Conservation (phyloP, 164 flowering plant genomes). For the Vitis riparia region DNA sequence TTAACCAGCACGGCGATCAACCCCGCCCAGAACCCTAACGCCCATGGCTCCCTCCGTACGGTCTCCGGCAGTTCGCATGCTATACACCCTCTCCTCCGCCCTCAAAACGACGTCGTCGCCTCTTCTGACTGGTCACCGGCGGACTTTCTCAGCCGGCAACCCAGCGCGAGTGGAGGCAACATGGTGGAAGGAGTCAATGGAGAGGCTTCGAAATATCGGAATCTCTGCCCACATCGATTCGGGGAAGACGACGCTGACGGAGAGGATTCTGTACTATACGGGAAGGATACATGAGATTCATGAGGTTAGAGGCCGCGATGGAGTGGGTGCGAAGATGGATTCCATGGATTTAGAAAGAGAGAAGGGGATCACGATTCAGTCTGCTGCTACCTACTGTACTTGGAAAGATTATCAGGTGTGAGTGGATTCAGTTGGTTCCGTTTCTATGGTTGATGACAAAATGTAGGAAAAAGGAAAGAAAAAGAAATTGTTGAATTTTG, state of each 20-base stretch:
- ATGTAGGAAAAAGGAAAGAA: too few species aligned
- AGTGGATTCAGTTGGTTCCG: neutral
- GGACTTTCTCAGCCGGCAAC: slow-evolving; percentile 51
- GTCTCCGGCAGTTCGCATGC: slow-evolving; percentile 49
- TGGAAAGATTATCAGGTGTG: slow-evolving; percentile 91
- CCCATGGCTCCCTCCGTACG: slow-evolving; percentile 48
- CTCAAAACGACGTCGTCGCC: slow-evolving; percentile 11
- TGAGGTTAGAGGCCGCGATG: slow-evolving; percentile 93
- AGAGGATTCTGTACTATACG: slow-evolving; percentile 80
- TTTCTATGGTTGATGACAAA: too few species aligned
- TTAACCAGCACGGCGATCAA: slow-evolving; percentile 1
- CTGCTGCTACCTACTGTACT: slow-evolving; percentile 96
- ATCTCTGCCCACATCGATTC: slow-evolving; percentile 98
- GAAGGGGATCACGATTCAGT: slow-evolving; percentile 96
- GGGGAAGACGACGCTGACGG: slow-evolving; percentile 95
- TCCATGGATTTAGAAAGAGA: slow-evolving; percentile 99
- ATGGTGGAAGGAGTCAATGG: slow-evolving; percentile 86
- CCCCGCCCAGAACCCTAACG: slow-evolving; percentile 5
- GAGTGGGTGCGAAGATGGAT: slow-evolving; percentile 99
- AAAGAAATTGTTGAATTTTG: too few species aligned
- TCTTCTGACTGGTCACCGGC: slow-evolving; percentile 30
- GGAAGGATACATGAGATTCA: slow-evolving; percentile 96
- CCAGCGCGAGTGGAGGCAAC: slow-evolving; percentile 58
- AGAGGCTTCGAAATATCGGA: slow-evolving; percentile 82
- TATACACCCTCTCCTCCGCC: slow-evolving; percentile 41